Evolutionary conservation across 2,329 filamentous ascomycete genomes (phyloP).

Genomic region (Mollisiaceae sp.): DNA sequence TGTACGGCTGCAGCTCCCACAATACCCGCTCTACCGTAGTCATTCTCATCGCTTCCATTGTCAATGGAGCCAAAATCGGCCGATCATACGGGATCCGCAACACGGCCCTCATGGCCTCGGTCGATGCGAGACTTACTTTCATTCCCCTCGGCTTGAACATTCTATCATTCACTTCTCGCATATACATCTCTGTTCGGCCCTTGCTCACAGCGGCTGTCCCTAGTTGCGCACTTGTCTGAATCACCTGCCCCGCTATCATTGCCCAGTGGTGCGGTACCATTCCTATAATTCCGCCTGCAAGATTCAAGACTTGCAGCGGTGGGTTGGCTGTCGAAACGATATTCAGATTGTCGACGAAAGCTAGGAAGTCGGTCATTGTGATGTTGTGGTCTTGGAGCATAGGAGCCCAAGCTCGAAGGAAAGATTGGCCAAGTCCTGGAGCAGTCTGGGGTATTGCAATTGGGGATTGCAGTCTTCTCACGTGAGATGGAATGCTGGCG

Average conservation of each 20-base stretch:
- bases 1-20: conserved; percentile 23
- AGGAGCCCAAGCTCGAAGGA: conserved; percentile 38
- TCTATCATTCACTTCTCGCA: conserved; percentile 41
- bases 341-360: conserved; percentile 47
- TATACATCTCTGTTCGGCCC: conserved; percentile 38
- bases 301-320: conserved; percentile 37
- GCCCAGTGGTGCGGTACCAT: conserved; percentile 41
- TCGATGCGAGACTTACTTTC: conserved; percentile 38
- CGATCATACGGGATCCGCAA: conserved; percentile 35
- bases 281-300: conserved; percentile 35
- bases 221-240: conserved; percentile 35
- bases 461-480: conserved; percentile 13
- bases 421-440: conserved; percentile 30
- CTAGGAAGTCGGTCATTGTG: conserved; percentile 37
- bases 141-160: conserved; percentile 44
- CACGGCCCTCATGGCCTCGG: conserved; percentile 35
- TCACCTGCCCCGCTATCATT: conserved; percentile 28
- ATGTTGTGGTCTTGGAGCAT: conserved; percentile 36
- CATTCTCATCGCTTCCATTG: conserved; percentile 29
- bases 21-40: conserved; percentile 12
- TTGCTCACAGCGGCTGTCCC: conserved; percentile 37
- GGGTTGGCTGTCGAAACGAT: conserved; percentile 42
- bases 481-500: not conserved
- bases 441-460: conserved; percentile 26
- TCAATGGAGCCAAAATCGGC: conserved; percentile 33